phyloP scores from a whole-genome alignment of 768 basidiomycete species.

The Pisolithus sp. region DNA sequence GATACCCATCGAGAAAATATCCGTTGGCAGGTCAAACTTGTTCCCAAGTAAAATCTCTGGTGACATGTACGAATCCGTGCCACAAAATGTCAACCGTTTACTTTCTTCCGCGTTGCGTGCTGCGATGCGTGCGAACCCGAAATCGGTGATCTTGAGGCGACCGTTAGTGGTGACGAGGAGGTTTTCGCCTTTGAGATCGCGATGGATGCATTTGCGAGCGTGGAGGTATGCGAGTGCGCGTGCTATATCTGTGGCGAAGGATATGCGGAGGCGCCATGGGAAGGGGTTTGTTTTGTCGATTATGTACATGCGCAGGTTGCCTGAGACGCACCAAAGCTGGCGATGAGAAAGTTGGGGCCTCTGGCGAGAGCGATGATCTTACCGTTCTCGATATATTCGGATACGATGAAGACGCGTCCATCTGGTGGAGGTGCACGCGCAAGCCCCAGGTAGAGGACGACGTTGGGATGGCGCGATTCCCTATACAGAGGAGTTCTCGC shows the following conservation, averaged over 20 bases:
- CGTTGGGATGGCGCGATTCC: slow-evolving; percentile 87
- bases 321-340: slow-evolving; percentile 4
- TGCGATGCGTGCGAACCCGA: slow-evolving; percentile 93
- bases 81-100: slow-evolving; percentile 79
- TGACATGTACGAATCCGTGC: slow-evolving; percentile 95
- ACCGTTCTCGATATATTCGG: slow-evolving; percentile 90
- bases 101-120: slow-evolving; percentile 87
- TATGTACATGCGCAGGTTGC: slow-evolving; percentile 85
- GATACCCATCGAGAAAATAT: slow-evolving; percentile 90
- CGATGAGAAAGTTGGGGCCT: slow-evolving; percentile 4
- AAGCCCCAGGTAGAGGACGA: slow-evolving; percentile 89
- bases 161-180: slow-evolving; percentile 92
- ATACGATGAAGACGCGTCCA: slow-evolving; percentile 87
- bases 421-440: slow-evolving; percentile 73
- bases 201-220: slow-evolving; percentile 82
- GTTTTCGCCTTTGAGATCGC: slow-evolving; percentile 96
- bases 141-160: slow-evolving; percentile 96
- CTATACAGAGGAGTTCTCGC: slow-evolving; percentile 22
- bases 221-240: slow-evolving; percentile 97
- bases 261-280: slow-evolving; percentile 89
- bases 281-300: slow-evolving; percentile 77
- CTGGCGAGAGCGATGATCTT: background rate
- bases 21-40: slow-evolving; percentile 90
- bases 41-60: slow-evolving; percentile 90
- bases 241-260: slow-evolving; percentile 91